These are phyloP conservation scores for Cladophialophora carrionii DNA, from an alignment of 2,329 filamentous ascomycete species.

Conservation along the genomic window DNA sequence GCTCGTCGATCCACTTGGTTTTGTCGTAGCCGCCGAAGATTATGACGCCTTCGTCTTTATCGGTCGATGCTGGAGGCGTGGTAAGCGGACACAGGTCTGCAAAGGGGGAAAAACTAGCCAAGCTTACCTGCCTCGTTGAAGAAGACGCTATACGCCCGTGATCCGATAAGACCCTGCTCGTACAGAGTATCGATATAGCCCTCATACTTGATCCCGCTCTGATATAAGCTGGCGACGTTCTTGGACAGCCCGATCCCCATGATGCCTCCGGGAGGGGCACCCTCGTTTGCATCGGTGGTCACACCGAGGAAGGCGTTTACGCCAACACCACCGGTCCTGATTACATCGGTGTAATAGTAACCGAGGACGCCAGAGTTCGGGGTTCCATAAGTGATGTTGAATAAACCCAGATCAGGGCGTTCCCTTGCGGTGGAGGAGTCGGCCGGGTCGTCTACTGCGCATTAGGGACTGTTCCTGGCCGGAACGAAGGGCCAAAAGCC, in stretches of 20 bases:
- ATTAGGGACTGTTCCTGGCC: background rate
- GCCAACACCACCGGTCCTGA: constrained; percentile 5
- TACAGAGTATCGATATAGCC: constrained; percentile 9
- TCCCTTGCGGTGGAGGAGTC: constrained; percentile 9
- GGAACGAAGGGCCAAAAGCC: background rate
- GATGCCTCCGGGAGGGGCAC: constrained; percentile 46
- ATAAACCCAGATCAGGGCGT: constrained; percentile 5
- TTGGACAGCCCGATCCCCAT: constrained; percentile 12
- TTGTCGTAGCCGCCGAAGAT: constrained; percentile 75
- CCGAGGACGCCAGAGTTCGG: constrained; percentile 51
- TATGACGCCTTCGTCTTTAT: constrained; percentile 51
- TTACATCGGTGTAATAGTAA: constrained; percentile 6
- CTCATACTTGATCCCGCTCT: constrained; percentile 41
- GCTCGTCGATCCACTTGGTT: constrained; percentile 62
- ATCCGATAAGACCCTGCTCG: constrained; percentile 4
- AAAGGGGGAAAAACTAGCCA: background rate
- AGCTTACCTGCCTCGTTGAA: constrained; percentile 10
- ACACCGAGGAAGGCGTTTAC: constrained; percentile 10
- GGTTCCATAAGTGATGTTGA: constrained; percentile 59
- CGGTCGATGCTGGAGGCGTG: background rate
- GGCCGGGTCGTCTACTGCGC: constrained; percentile 9
- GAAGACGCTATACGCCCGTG: constrained; percentile 9
- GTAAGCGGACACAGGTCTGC: background rate
- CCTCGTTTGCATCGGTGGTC: background rate
- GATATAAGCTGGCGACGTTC: constrained; percentile 50